These are phyloP conservation scores for Pythium aquatile DNA, from an alignment of 352 stramenopile genomes.

Conservation along the genomic window DNA sequence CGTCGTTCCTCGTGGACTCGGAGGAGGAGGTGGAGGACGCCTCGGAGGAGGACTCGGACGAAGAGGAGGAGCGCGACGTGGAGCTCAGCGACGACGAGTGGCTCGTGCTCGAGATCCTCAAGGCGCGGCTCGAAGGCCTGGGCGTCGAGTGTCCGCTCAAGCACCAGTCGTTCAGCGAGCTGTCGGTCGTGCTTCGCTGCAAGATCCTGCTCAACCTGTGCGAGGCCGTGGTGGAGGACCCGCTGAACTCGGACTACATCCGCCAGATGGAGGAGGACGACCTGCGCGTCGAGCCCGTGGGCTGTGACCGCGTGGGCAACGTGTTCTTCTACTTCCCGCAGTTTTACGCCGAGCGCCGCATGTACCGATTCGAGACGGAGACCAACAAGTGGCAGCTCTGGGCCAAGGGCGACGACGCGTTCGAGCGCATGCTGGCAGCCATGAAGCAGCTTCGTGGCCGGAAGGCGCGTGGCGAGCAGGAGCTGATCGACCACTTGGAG, in stretches of 20 bases:
- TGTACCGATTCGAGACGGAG: constrained; percentile 60
- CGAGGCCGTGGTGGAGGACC: constrained; percentile 78
- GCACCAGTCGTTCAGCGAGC: constrained; percentile 73
- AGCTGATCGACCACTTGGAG: constrained; percentile 74
- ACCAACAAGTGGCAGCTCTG: constrained; percentile 67
- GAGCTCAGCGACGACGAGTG: constrained; percentile 81
- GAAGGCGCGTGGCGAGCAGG: constrained; percentile 69
- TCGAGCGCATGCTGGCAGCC: constrained; percentile 50
- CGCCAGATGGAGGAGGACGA: constrained; percentile 88
- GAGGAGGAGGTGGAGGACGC: constrained; percentile 34
- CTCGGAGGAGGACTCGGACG: constrained; percentile 3
- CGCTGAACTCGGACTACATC: constrained; percentile 76
- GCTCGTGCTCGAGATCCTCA: constrained; percentile 33
- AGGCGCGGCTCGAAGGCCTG: constrained; percentile 31
- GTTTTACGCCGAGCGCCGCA: constrained; percentile 81
- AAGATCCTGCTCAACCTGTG: constrained; percentile 83
- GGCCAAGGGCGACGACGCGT: constrained; percentile 72
- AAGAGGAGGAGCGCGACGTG: constrained; percentile 50
- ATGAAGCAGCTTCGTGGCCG: constrained; percentile 62
- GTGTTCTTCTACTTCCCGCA: constrained; percentile 84
- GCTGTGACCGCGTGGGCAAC: constrained; percentile 71
- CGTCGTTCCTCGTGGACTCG: constrained; percentile 60
- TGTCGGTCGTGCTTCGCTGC: constrained; percentile 69
- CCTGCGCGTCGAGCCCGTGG: constrained; percentile 69
- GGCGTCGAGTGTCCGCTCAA: constrained; percentile 38